A percentile compares a stretch with the other conserved stretches of the same genome.
phyloP scores from a whole-genome alignment of 2,329 filamentous ascomycete species.

The Aspergillus sp. region DNA sequence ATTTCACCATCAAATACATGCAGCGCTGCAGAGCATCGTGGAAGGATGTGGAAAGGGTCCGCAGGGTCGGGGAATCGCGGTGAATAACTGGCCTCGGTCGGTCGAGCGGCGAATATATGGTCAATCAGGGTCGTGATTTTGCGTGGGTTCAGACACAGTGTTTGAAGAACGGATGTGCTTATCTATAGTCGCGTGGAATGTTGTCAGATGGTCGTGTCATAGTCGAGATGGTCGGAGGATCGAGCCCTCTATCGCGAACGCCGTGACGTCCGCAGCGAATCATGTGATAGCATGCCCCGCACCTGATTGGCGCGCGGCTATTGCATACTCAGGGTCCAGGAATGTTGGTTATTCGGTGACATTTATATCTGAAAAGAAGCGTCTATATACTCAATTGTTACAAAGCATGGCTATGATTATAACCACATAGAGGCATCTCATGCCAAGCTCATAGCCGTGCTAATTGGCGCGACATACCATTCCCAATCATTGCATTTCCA shows the following conservation, averaged over 20 bases:
- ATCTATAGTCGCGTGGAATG: neutral
- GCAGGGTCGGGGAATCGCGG: neutral
- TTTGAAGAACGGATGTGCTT: neutral
- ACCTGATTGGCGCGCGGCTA: neutral
- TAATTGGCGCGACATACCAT: conserved; percentile 36
- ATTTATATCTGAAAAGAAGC: neutral
- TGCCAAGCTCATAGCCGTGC: conserved; percentile 37
- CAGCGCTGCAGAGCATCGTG: neutral
- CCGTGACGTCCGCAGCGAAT: conserved; percentile 10
- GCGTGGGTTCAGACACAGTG: no score
- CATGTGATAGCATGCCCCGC: conserved; percentile 4
- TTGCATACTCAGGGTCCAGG: neutral
- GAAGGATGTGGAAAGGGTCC: neutral
- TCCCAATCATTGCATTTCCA: conserved; percentile 36
- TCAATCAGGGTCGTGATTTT: neutral
- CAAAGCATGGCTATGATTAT: neutral
- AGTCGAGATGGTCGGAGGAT: neutral
- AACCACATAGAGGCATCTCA: conserved; percentile 12
- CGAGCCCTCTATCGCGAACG: neutral
- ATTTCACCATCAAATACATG: neutral
- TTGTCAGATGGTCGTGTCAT: neutral
- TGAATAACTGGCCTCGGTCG: neutral
- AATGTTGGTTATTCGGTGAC: neutral
- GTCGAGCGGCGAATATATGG: neutral
- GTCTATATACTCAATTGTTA: no score